A percentile compares a stretch with the other conserved stretches of the same genome.
Conservation (phyloP, 805 yeast species). For the Tetrapisispora taiwanensis region DNA sequence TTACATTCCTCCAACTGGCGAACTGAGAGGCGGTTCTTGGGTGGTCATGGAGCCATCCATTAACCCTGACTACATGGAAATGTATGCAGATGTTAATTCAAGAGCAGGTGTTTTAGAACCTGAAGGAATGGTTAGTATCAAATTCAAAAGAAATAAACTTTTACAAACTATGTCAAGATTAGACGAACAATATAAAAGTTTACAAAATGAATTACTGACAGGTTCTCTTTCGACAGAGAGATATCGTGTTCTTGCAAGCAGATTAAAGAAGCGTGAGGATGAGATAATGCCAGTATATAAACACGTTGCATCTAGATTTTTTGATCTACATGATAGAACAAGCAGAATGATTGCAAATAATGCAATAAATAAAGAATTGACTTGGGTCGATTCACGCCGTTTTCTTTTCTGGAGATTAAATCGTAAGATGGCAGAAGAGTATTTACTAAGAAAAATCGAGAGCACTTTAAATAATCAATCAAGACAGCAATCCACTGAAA, state of each 20-base stretch:
- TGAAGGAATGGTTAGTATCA: conserved; percentile 98
- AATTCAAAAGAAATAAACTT: conserved; percentile 88
- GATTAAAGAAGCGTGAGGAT: conserved; percentile 71
- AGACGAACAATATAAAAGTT: conserved; percentile 62
- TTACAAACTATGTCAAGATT: conserved; percentile 82
- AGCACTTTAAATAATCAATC: conserved; percentile 48
- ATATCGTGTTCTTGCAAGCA: conserved; percentile 50
- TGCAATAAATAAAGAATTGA: conserved; percentile 71
- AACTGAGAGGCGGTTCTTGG: conserved; percentile 99
- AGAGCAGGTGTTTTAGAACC: conserved; percentile 98
- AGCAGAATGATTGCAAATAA: conserved; percentile 96
- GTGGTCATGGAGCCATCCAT: conserved; percentile 98
- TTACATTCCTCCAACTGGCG: conserved; percentile 97
- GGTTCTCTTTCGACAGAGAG: conserved; percentile 50
- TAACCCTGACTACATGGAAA: conserved; percentile 95
- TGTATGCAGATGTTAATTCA: conserved; percentile 93
- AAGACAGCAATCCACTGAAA: conserved; percentile 71
- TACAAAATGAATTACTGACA: conserved; percentile 51
- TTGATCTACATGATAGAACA: conserved; percentile 94
- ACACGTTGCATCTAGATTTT: conserved; percentile 90
- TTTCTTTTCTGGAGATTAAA: conserved; percentile 98
- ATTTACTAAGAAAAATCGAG: conserved; percentile 62
- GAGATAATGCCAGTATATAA: conserved; percentile 76
- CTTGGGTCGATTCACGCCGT: conserved; percentile 83
- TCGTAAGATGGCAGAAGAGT: conserved; percentile 89